phyloP scores from a whole-genome alignment of 345 rosid species.

The Hypericum perforatum region DNA sequence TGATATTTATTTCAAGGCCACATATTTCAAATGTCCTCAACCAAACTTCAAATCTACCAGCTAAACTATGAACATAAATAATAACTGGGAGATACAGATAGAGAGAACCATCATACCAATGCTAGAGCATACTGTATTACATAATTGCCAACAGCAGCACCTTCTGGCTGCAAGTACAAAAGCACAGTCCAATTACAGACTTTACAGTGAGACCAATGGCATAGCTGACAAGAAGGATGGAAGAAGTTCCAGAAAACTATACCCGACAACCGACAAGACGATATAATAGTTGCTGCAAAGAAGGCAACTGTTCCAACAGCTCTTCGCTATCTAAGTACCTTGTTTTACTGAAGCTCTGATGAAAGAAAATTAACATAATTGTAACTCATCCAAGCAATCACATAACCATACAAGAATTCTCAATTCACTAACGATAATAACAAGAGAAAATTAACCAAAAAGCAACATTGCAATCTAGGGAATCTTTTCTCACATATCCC shows the following conservation, averaged over 20 bases:
- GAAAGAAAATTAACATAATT: constrained; percentile 6
- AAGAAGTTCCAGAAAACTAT: constrained; percentile 10
- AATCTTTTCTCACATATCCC: not conserved
- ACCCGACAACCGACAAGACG: constrained; percentile 98
- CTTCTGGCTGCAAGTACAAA: constrained; percentile 75
- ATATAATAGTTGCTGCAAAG: constrained; percentile 75
- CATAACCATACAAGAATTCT: not conserved
- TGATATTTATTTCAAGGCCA: too few relatives aligned
- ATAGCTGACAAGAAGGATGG: not conserved
- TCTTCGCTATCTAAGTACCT: constrained; percentile 79
- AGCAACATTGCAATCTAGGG: too few relatives aligned
- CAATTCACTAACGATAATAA: too few relatives aligned
- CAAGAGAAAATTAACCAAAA: too few relatives aligned
- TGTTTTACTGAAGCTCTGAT: constrained; percentile 84
- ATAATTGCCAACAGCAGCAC: constrained; percentile 77
- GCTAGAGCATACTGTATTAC: constrained; percentile 96
- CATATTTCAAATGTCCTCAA: too few relatives aligned
- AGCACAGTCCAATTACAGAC: not conserved
- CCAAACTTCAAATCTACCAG: too few relatives aligned
- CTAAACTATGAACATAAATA: too few relatives aligned
- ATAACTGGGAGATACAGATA: not conserved
- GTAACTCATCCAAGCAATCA: not conserved
- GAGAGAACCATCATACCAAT: constrained; percentile 38
- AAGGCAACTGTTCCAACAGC: constrained; percentile 79
- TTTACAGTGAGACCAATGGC: not conserved